These are phyloP conservation scores for Solanum appendiculatum DNA, from an alignment of 257 asterid genomes.

Conservation along the genomic window DNA sequence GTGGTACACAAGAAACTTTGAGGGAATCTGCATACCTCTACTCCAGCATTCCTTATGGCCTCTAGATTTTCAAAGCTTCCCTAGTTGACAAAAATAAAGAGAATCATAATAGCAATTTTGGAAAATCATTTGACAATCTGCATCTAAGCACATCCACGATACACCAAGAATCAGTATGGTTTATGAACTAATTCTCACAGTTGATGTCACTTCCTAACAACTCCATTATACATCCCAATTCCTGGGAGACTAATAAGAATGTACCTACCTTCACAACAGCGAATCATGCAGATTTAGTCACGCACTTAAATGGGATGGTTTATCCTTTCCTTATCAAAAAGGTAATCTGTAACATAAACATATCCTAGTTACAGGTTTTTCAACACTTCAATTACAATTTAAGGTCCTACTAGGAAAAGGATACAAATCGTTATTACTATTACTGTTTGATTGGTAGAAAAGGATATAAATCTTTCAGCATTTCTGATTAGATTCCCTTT, in stretches of 20 bases:
- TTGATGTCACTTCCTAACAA: not conserved
- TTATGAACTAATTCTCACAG: not conserved
- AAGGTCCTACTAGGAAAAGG: not conserved
- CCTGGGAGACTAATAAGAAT: not conserved
- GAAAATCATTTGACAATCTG: not conserved
- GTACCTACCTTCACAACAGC: not conserved
- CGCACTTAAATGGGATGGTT: not conserved
- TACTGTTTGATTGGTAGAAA: not conserved
- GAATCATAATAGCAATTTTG: not conserved
- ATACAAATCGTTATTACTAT: not conserved
- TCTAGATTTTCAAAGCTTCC: slow-evolving; percentile 88
- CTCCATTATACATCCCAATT: not conserved
- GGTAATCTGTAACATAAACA: not conserved
- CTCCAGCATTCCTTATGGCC: slow-evolving; percentile 63
- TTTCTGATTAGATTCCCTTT: not conserved
- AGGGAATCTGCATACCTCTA: slow-evolving; percentile 34
- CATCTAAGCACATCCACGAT: not conserved
- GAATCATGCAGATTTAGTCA: not conserved
- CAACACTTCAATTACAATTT: not conserved
- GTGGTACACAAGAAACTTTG: not conserved
- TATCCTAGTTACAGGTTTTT: not conserved
- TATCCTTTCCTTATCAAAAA: not conserved
- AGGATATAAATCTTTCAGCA: not conserved
- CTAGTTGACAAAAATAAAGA: slow-evolving; percentile 15
- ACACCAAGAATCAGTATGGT: not conserved